These are phyloP conservation scores for Cyclostephanos tholiformis DNA, from an alignment of 108 stramenopile genomes.

Conservation along the genomic window DNA sequence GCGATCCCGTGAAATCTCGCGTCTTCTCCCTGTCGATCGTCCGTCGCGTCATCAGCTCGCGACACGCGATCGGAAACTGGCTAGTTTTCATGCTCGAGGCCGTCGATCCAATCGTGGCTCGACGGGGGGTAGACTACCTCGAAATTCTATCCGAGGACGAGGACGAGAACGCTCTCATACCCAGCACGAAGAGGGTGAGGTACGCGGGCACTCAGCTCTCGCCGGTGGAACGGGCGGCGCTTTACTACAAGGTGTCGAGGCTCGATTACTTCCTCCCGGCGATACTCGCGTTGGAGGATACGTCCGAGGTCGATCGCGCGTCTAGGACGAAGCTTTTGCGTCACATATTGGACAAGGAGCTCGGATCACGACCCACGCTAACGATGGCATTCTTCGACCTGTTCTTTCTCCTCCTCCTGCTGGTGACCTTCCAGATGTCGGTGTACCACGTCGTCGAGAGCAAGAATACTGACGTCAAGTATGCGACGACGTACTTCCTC, in stretches of 20 bases:
- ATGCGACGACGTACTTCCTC: slow-evolving; percentile 39
- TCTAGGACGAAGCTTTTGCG: slow-evolving; percentile 48
- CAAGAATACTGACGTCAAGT: slow-evolving; percentile 20
- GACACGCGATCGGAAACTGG: slow-evolving; percentile 53
- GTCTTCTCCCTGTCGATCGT: slow-evolving; percentile 42
- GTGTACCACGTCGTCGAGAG: slow-evolving; percentile 51
- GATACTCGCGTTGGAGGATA: slow-evolving; percentile 52
- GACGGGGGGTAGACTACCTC: slow-evolving; percentile 54
- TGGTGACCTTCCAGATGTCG: slow-evolving; percentile 52
- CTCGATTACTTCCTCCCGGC: slow-evolving; percentile 54
- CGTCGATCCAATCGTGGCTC: slow-evolving; percentile 46
- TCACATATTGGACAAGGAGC: slow-evolving; percentile 49
- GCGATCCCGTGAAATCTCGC: slow-evolving; percentile 46
- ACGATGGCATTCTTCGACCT: slow-evolving; percentile 55
- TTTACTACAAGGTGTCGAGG: slow-evolving; percentile 50
- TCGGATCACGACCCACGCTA: slow-evolving; percentile 42
- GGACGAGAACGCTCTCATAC: slow-evolving; percentile 50
- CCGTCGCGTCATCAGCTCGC: slow-evolving; percentile 43
- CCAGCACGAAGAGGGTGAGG: slow-evolving; percentile 45
- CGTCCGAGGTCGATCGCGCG: slow-evolving; percentile 46
- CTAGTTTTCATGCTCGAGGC: slow-evolving; percentile 60
- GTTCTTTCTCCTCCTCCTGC: slow-evolving; percentile 39
- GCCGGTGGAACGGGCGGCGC: slow-evolving; percentile 26
- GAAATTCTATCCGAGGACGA: slow-evolving; percentile 55
- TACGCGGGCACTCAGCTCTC: slow-evolving; percentile 51